Conservation (phyloP, 495 filamentous ascomycete species). For the Daldinia decipiens region DNA sequence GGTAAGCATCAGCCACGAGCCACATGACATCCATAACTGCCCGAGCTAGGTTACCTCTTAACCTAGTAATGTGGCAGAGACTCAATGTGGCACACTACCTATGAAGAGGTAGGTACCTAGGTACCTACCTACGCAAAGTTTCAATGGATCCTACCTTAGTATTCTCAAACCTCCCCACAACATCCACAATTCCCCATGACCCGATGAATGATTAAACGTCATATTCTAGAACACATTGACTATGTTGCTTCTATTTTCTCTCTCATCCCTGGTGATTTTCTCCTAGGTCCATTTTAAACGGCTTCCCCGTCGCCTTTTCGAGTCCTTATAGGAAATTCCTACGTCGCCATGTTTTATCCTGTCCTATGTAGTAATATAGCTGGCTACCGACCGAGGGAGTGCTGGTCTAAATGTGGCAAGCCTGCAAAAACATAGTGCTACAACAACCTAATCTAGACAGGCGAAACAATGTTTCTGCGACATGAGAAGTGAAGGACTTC, state of each 20-base stretch:
- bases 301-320: neutral
- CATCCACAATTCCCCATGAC: slow-evolving; percentile 1
- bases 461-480: neutral
- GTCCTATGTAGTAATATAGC: neutral
- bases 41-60: too few species aligned
- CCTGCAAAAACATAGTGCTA: slow-evolving; percentile 1
- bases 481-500: slow-evolving; percentile 10
- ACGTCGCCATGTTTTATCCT: slow-evolving; percentile 4
- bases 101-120: too few species aligned
- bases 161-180: slow-evolving; percentile 7
- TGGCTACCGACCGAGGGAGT: slow-evolving; percentile 6
- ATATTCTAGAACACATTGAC: slow-evolving; percentile 8
- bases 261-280: slow-evolving; percentile 8
- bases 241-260: slow-evolving; percentile 27
- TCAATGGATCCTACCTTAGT: too few species aligned
- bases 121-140: too few species aligned
- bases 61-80: slow-evolving; percentile 30
- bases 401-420: slow-evolving; percentile 14
- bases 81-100: too few species aligned
- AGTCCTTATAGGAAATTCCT: slow-evolving; percentile 2
- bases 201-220: slow-evolving; percentile 4
- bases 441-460: slow-evolving; percentile 7
- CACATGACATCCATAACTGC: too few species aligned
- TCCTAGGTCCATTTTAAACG: slow-evolving; percentile 5
- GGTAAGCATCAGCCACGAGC: slow-evolving; percentile 14